Percentiles rank a stretch among this genome's conserved stretches.
These are phyloP conservation scores for Lyophyllum decastes DNA, from an alignment of 768 basidiomycete genomes.

Conservation along the genomic window DNA sequence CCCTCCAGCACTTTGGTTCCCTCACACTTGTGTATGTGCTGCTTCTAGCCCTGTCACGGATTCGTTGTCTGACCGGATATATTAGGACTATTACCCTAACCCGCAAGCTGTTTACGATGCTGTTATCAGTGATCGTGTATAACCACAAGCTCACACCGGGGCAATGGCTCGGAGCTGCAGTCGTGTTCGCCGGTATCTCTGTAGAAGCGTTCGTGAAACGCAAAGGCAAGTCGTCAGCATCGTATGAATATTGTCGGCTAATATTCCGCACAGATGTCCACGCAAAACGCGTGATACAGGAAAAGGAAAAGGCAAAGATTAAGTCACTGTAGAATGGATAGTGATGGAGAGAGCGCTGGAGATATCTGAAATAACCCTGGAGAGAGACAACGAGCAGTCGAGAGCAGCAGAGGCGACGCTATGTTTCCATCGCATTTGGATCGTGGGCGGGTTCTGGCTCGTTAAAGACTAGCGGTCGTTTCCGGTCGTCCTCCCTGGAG, in stretches of 20 bases:
- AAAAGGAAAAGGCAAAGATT: conserved; percentile 83
- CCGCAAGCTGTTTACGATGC: conserved; percentile 96
- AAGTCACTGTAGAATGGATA: conserved; percentile 60
- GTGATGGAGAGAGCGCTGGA: neutral
- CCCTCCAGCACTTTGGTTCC: conserved; percentile 87
- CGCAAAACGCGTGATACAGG: conserved; percentile 75
- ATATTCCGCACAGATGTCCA: conserved; percentile 67
- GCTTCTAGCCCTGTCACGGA: neutral
- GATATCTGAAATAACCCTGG: neutral
- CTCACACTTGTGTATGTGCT: conserved; percentile 75
- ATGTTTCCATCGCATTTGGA: conserved; percentile 54
- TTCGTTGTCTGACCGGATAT: neutral
- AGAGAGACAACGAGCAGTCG: neutral
- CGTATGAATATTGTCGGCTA: neutral
- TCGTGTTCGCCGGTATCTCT: conserved; percentile 95
- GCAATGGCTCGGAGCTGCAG: conserved; percentile 90
- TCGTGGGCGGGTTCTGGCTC: conserved; percentile 33
- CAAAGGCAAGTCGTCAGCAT: conserved; percentile 56
- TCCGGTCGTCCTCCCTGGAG: conserved; percentile 46
- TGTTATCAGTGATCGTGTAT: conserved; percentile 91
- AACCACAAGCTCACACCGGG: conserved; percentile 81
- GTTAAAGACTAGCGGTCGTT: conserved; percentile 42
- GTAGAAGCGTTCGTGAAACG: conserved; percentile 92
- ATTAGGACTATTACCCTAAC: conserved; percentile 91
- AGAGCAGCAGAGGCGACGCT: conserved; percentile 3